Evolutionary conservation across 495 filamentous ascomycete genomes (phyloP).

Genomic region (Neurospora sp.): DNA sequence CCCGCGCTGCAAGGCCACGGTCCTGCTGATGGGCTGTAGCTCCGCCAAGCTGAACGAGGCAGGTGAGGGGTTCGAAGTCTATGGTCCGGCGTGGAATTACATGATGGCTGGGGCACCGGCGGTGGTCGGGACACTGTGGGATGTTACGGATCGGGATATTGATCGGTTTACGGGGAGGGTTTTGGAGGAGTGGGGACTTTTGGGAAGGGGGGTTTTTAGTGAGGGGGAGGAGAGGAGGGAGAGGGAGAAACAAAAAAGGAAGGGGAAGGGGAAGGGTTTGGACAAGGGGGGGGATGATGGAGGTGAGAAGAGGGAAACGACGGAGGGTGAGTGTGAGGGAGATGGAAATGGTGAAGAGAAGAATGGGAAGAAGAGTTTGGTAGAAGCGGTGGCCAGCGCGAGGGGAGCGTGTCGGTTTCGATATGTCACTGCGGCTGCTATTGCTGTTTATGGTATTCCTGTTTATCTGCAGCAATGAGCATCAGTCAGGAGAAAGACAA

Average conservation of each 20-base stretch:
- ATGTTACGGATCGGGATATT: conserved; percentile 94
- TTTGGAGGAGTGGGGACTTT: conserved; percentile 79
- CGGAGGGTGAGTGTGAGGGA: no score
- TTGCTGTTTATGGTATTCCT: conserved; percentile 90
- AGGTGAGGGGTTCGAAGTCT: conserved; percentile 72
- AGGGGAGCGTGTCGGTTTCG: conserved; percentile 67
- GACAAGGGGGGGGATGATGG: neutral
- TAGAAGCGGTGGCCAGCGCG: conserved; percentile 67
- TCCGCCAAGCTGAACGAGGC: conserved; percentile 67
- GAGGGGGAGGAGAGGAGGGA: conserved; percentile 16
- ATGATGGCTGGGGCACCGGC: conserved; percentile 76
- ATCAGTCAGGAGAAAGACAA: neutral
- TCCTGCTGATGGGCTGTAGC: conserved; percentile 87
- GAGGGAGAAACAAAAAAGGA: conserved; percentile 14
- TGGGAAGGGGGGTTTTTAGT: conserved; percentile 29
- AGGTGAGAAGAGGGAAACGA: neutral
- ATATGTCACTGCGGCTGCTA: conserved; percentile 87
- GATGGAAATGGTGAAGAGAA: neutral
- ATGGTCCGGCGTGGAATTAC: conserved; percentile 84
- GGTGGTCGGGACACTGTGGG: conserved; percentile 86
- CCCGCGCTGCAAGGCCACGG: conserved; percentile 47
- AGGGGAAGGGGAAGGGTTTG: conserved; percentile 14
- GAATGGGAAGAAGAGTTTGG: conserved; percentile 36
- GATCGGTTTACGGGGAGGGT: conserved; percentile 73
- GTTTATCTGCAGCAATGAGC: conserved; percentile 52